Evolutionary conservation across 106 monocot species (phyloP).

Genomic region (Allium cepa): DNA sequence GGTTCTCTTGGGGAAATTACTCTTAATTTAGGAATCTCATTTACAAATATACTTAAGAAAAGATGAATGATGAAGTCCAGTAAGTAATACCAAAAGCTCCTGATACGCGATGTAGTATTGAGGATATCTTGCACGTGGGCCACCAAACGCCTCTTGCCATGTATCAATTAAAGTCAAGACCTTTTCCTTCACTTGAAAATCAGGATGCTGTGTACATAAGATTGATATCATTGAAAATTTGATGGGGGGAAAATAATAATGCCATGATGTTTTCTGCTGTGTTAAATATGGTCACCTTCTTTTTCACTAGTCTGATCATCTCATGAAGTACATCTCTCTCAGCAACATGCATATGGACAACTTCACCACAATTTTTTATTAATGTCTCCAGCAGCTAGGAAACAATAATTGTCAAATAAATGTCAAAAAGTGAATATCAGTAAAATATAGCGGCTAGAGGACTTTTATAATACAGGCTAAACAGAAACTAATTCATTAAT

Average conservation of each 20-base stretch:
- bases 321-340: conserved; percentile 68
- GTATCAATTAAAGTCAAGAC: conserved; percentile 73
- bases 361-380: conserved; percentile 85
- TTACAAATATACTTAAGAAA: neutral
- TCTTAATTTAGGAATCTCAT: too few species aligned
- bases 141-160: conserved; percentile 97
- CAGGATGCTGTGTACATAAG: conserved; percentile 42
- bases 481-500: too few species aligned
- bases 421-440: too few species aligned
- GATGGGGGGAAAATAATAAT: neutral
- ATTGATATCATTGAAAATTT: neutral
- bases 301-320: conserved; percentile 91
- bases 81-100: conserved; percentile 57
- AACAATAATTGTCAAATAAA: conserved; percentile 3
- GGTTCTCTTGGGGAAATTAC: too few species aligned
- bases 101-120: conserved; percentile 84
- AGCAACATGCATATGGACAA: conserved; percentile 75
- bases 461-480: too few species aligned
- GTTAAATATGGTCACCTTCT: conserved; percentile 43
- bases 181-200: conserved; percentile 84
- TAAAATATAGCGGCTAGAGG: too few species aligned
- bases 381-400: conserved; percentile 74
- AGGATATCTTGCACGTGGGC: conserved; percentile 77
- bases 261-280: neutral
- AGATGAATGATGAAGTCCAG: neutral